Conservation (phyloP, 83 land plant genomes). For the Diphasiastrum complanatum region DNA sequence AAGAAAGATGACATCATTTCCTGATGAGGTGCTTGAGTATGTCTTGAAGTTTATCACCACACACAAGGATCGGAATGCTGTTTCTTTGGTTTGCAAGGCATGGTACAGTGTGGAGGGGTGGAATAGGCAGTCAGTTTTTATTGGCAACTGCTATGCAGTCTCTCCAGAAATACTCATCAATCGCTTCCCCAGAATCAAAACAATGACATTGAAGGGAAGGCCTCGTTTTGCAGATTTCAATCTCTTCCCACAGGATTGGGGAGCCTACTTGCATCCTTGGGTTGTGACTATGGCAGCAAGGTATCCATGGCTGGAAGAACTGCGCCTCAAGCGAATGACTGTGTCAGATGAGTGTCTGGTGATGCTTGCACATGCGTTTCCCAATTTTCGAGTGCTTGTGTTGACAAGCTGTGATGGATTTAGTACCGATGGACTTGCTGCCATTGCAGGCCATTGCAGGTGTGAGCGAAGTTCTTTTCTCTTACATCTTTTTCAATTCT, state of each 20-base stretch:
- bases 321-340: slow-evolving; percentile 74
- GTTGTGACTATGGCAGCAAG: slow-evolving; percentile 31
- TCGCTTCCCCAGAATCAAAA: slow-evolving; percentile 56
- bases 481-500: not conserved
- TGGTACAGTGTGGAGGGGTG: slow-evolving; percentile 58
- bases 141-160: slow-evolving; percentile 81
- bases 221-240: slow-evolving; percentile 82
- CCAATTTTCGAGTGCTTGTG: slow-evolving; percentile 43
- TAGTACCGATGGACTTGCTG: slow-evolving; percentile 62
- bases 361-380: slow-evolving; percentile 43
- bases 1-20: slow-evolving; percentile 23
- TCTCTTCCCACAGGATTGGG: slow-evolving; percentile 68
- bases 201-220: slow-evolving; percentile 66
- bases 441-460: slow-evolving; percentile 79
- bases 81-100: slow-evolving; percentile 63
- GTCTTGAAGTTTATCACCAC: slow-evolving; percentile 42
- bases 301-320: slow-evolving; percentile 52
- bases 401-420: slow-evolving; percentile 69
- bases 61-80: slow-evolving; percentile 57
- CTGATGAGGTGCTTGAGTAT: slow-evolving; percentile 73
- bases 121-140: slow-evolving; percentile 41
- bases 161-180: slow-evolving; percentile 39
- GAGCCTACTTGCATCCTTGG: slow-evolving; percentile 62
- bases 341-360: slow-evolving; percentile 59
- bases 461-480: slow-evolving; percentile 12